Percentiles rank a stretch among this genome's conserved stretches.
Conservation (phyloP, 2,329 filamentous ascomycete genomes). For the Nemania sp. region DNA sequence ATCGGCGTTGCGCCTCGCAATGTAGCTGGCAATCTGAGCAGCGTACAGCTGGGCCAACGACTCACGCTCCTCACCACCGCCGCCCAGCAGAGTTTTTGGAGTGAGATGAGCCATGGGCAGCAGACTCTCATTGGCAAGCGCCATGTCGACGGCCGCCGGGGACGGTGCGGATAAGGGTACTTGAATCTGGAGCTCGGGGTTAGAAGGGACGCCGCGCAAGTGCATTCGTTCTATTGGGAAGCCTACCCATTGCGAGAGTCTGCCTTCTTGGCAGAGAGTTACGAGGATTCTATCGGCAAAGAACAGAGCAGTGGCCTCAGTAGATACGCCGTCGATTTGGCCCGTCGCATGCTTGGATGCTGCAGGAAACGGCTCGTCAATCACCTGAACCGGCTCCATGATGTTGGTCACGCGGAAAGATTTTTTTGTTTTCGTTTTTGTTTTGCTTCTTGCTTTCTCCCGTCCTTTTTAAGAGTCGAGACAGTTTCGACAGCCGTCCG, state of each 20-base stretch:
- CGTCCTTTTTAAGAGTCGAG: too few species aligned
- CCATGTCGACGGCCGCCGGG: slow-evolving; percentile 65
- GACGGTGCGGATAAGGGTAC: slow-evolving; percentile 74
- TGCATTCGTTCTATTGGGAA: too few species aligned
- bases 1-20: slow-evolving; percentile 71
- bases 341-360: slow-evolving; percentile 63
- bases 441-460: too few species aligned
- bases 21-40: slow-evolving; percentile 81
- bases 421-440: neutral
- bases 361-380: slow-evolving; percentile 69
- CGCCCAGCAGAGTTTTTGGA: slow-evolving; percentile 84
- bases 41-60: slow-evolving; percentile 86
- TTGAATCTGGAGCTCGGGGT: slow-evolving; percentile 62
- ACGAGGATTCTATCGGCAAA: slow-evolving; percentile 92
- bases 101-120: slow-evolving; percentile 83
- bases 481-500: neutral
- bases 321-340: slow-evolving; percentile 68
- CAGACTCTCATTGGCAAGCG: slow-evolving; percentile 52
- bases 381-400: slow-evolving; percentile 50
- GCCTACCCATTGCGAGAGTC: slow-evolving; percentile 87
- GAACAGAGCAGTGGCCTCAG: slow-evolving; percentile 71
- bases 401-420: neutral
- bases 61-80: slow-evolving; percentile 77
- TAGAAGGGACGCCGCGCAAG: neutral
- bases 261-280: slow-evolving; percentile 83